Evolutionary conservation across 75 land plant genomes (phyloP).

Genomic region (Selaginella tamariscina): DNA sequence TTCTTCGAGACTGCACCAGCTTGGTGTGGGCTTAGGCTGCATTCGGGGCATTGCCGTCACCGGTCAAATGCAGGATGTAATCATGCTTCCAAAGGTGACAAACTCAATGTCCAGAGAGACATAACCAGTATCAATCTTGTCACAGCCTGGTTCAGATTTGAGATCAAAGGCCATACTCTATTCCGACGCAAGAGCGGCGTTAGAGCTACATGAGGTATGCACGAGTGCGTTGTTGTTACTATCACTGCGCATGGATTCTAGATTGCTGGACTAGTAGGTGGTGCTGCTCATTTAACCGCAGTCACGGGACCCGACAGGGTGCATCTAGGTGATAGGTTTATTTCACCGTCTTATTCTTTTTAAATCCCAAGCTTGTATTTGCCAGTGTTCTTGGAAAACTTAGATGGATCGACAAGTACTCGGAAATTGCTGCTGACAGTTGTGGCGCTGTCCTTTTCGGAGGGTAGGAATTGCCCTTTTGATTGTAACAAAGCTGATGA

Average conservation of each 20-base stretch:
- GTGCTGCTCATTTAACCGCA: background rate
- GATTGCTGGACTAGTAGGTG: background rate
- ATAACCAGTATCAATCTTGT: background rate
- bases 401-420: constrained; percentile 36
- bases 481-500: background rate
- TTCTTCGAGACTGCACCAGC: background rate
- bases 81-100: constrained; percentile 29
- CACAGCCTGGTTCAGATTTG: constrained; percentile 7
- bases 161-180: constrained; percentile 30
- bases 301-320: background rate
- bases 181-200: constrained; percentile 38
- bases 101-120: too few species aligned
- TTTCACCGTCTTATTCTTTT: background rate
- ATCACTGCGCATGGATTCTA: background rate
- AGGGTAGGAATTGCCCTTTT: constrained; percentile 17
- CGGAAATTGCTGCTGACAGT: constrained; percentile 11
- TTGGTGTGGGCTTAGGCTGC: background rate
- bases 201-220: constrained; percentile 28
- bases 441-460: constrained; percentile 28
- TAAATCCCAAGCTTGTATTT: background rate
- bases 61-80: constrained; percentile 46
- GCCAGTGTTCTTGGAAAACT: constrained; percentile 31
- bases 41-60: constrained; percentile 31
- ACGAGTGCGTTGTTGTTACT: background rate
- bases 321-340: background rate